phyloP scores from a whole-genome alignment of 192 early-diverging fungal species.

The Coemansia sp. region DNA sequence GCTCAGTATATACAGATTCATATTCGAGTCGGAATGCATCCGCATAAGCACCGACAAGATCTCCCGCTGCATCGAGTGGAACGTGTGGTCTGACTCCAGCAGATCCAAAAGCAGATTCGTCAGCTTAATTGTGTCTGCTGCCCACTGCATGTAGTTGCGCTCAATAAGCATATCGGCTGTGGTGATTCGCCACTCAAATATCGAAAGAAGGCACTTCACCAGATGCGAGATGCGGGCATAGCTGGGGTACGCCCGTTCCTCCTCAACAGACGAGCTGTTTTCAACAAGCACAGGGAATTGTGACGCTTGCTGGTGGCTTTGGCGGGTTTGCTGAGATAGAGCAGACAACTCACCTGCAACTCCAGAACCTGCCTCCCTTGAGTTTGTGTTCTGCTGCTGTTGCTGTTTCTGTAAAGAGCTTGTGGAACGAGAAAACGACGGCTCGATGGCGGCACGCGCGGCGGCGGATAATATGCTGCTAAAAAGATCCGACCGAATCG shows the following conservation, averaged over 20 bases:
- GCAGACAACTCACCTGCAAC: not conserved
- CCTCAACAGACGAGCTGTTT: not conserved
- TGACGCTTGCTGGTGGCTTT: not conserved
- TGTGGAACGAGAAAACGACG: slow-evolving; percentile 14
- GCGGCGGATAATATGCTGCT: slow-evolving; percentile 14
- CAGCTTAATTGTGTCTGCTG: slow-evolving; percentile 36
- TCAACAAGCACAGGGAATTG: slow-evolving; percentile 11
- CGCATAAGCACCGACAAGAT: slow-evolving; percentile 40
- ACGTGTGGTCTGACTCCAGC: slow-evolving; percentile 35
- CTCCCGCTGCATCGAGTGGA: slow-evolving; percentile 38
- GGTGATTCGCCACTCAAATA: slow-evolving; percentile 37
- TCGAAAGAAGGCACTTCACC: slow-evolving; percentile 20
- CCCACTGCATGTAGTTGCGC: slow-evolving; percentile 17
- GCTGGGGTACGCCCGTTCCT: slow-evolving; percentile 28
- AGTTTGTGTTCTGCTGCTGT: not conserved
- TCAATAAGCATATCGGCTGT: slow-evolving; percentile 30
- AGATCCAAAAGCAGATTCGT: slow-evolving; percentile 34
- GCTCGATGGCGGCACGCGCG: slow-evolving; percentile 30
- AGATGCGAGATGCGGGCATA: slow-evolving; percentile 28
- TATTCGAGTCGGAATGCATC: slow-evolving; percentile 41
- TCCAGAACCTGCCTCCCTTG: not conserved
- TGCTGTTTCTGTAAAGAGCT: slow-evolving; percentile 5
- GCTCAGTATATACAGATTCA: slow-evolving; percentile 41
- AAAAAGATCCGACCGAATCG: slow-evolving; percentile 20
- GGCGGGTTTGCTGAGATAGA: not conserved